Conservation (phyloP, 2,329 filamentous ascomycete genomes). For the Fusarium oligoseptatum region DNA sequence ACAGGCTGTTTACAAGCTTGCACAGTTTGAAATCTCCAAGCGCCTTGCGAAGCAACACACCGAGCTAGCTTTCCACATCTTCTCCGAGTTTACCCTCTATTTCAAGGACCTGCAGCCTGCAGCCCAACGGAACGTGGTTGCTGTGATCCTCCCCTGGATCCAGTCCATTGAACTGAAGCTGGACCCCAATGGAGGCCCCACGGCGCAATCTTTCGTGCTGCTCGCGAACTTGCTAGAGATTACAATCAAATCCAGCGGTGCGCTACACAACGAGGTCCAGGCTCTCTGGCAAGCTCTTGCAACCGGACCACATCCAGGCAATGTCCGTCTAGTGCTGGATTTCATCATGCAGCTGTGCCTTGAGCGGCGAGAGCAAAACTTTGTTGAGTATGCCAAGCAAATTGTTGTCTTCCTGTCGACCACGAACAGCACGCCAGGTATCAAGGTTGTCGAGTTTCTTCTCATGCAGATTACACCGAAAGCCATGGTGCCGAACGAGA, state of each 20-base stretch:
- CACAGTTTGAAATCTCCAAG: conserved; percentile 96
- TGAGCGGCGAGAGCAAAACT: conserved; percentile 95
- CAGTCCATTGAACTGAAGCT: conserved; percentile 93
- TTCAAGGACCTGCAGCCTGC: conserved; percentile 89
- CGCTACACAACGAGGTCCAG: conserved; percentile 95
- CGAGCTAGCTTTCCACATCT: conserved; percentile 91
- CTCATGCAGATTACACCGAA: conserved; percentile 92
- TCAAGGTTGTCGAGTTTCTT: conserved; percentile 94
- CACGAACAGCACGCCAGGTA: conserved; percentile 78
- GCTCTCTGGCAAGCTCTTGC: conserved; percentile 97
- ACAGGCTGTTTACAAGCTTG: conserved; percentile 96
- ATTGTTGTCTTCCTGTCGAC: conserved; percentile 97
- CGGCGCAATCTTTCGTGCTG: conserved; percentile 92
- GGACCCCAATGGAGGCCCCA: conserved; percentile 91
- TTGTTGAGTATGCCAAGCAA: conserved; percentile 97
- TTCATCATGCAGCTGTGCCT: conserved; percentile 96
- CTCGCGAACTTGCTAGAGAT: conserved; percentile 96
- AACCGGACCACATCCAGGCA: conserved; percentile 91
- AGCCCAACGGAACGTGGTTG: conserved; percentile 92
- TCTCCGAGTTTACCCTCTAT: conserved; percentile 94
- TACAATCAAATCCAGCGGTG: conserved; percentile 90
- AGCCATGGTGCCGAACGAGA: conserved; percentile 95
- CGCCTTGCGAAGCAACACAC: conserved; percentile 89
- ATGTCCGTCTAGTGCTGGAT: conserved; percentile 93
- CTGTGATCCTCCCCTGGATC: conserved; percentile 95